Evolutionary conservation across 176 grass and related monocot species (phyloP).

Genomic region (Tillandsia fasciculata): DNA sequence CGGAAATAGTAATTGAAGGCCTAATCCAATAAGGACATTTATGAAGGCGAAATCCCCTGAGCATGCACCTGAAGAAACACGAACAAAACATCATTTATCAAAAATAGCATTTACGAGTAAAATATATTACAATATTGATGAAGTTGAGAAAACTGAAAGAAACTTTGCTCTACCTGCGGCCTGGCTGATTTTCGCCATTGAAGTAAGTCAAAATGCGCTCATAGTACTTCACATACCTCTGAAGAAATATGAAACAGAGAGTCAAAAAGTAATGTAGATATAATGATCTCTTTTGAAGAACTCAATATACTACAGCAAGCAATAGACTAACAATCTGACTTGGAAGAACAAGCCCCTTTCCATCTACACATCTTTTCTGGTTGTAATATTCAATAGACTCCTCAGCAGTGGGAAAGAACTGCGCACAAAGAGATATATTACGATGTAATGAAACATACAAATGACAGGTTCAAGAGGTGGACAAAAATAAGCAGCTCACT

Average conservation of each 20-base stretch:
- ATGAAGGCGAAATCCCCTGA: constrained; percentile 98
- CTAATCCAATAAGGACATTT: constrained; percentile 97
- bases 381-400: constrained; percentile 99
- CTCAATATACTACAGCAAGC: constrained; percentile 4
- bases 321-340: constrained; percentile 94
- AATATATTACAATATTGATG: constrained; percentile 14
- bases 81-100: constrained; percentile 21
- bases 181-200: constrained; percentile 91
- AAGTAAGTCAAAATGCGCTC: constrained; percentile 80
- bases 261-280: constrained; percentile 22
- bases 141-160: constrained; percentile 4
- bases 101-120: constrained; percentile 12
- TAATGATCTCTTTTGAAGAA: constrained; percentile 3
- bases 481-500: constrained; percentile 35
- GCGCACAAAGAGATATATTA: constrained; percentile 2
- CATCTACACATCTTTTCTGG: constrained; percentile 98
- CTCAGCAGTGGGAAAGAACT: constrained; percentile 98
- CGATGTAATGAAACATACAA: not conserved
- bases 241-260: constrained; percentile 21
- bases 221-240: constrained; percentile 99
- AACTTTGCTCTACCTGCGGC: constrained; percentile 46
- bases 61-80: constrained; percentile 74
- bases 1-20: constrained; percentile 82
- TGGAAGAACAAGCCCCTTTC: constrained; percentile 93
- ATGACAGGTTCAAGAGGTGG: not conserved